Percentiles rank a stretch among this genome's conserved stretches.
phyloP scores from a whole-genome alignment of 208 protist species.

The Tetramitus jugosus region DNA sequence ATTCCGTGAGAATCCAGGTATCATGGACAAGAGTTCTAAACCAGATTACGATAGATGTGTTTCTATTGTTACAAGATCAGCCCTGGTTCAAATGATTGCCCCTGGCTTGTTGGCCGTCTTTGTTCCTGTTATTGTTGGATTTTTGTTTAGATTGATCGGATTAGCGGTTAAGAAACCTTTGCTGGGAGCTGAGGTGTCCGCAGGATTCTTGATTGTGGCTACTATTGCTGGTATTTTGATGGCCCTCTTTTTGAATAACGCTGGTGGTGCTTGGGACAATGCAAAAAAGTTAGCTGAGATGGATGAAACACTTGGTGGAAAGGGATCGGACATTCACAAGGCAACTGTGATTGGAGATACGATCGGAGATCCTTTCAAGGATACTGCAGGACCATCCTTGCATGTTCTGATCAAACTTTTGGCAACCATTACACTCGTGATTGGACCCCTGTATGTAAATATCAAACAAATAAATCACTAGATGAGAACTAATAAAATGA shows the following conservation, averaged over 20 bases:
- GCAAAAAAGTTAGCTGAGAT: constrained; percentile 29
- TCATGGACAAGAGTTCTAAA: constrained; percentile 27
- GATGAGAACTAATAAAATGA: too few relatives aligned
- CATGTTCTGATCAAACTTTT: constrained; percentile 28
- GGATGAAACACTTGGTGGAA: constrained; percentile 13
- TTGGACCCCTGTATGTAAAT: constrained; percentile 26
- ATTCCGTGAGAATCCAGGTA: constrained; percentile 40
- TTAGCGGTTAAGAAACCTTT: neutral
- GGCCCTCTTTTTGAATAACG: constrained; percentile 18
- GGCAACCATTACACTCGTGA: constrained; percentile 27
- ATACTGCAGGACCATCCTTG: constrained; percentile 27
- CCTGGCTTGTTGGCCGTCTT: constrained; percentile 41
- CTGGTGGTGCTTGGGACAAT: constrained; percentile 29
- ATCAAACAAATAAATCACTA: too few relatives aligned
- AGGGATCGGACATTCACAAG: constrained; percentile 21
- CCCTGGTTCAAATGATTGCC: constrained; percentile 60
- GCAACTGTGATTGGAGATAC: constrained; percentile 30
- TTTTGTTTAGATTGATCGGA: constrained; percentile 30
- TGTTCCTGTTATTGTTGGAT: constrained; percentile 23
- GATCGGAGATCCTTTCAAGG: constrained; percentile 32
- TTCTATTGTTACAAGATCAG: constrained; percentile 51
- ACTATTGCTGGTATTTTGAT: constrained; percentile 29
- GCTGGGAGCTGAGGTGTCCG: constrained; percentile 18
- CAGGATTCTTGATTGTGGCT: constrained; percentile 33
- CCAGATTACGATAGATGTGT: constrained; percentile 58